Evolutionary conservation across 176 grass and related monocot species (phyloP), one percentile per base, ranked within the genome.

Genomic region (Pontederia crassipes): DNA sequence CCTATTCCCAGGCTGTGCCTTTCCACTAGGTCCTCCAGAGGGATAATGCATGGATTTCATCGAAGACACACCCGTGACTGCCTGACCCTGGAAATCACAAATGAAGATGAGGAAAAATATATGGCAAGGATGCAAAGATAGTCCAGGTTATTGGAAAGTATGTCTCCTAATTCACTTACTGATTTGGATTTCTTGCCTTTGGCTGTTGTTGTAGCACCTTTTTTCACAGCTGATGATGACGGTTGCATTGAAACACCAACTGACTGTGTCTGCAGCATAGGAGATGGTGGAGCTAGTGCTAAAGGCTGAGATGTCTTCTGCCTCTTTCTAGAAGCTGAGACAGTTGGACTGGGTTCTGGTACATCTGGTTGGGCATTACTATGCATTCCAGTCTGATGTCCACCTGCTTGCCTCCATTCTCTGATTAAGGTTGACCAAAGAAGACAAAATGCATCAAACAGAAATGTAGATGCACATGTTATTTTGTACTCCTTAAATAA

Each of bases 181-280:
- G 77, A 54, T 70, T 98, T 98, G 13, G 58, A 49, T 49, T 92
- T 98, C 77, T 92, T 98, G 48, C 82, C 87, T 71, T 92, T 98
- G 35, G 77, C 48, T 53, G 80, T 85, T 74, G 84, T 74, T 10
- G 61, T 75, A 14, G 62, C 57, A 72, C 72, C 79, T 59, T 88
- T 92, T 78, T 78, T 98, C 57, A 72, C 79, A 59, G 73, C 51
- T 67, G 93, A 79, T 67, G 84, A 80, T 46, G 81, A 86, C 45
- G 93, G 93, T 28, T 92, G 93, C 61, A 68, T 71, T 59, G 78
- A 61, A 57, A 73, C 29, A 65, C 51, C 72, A 45, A 87, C 57
- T 32, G 75, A 84, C 53, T 97, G 92, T 64, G 81, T 51, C 59
- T 85, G 93, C 73, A 85, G 45, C n/a, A 49, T 71, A 64, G 82